phyloP scores from a whole-genome alignment of 1,139 yeast species.

The Magnusiomyces suaveolens region DNA sequence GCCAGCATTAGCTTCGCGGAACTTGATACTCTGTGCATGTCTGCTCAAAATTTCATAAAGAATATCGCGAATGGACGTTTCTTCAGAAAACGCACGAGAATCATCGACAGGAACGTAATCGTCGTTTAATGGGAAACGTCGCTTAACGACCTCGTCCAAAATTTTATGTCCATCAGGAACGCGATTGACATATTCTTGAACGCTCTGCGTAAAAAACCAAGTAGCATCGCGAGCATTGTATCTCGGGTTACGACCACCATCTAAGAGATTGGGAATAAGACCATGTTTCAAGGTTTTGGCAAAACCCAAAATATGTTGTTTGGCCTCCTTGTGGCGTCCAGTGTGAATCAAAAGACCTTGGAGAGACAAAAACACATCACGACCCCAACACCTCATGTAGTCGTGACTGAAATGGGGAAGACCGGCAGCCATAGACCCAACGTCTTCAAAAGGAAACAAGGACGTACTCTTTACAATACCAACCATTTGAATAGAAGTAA shows the following conservation, averaged over 20 bases:
- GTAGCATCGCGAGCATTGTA: slow-evolving; percentile 96
- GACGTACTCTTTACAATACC: slow-evolving; percentile 71
- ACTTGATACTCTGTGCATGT: slow-evolving; percentile 81
- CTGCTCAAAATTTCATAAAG: slow-evolving; percentile 72
- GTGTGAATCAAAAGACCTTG: slow-evolving; percentile 74
- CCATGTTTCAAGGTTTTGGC: slow-evolving; percentile 94
- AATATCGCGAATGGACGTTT: slow-evolving; percentile 61
- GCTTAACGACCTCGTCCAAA: slow-evolving; percentile 58
- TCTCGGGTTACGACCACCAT: slow-evolving; percentile 88
- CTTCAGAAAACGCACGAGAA: slow-evolving; percentile 63
- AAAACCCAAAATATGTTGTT: slow-evolving; percentile 70
- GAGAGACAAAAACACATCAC: slow-evolving; percentile 84
- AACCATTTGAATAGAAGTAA: slow-evolving; percentile 82
- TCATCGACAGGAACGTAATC: slow-evolving; percentile 61
- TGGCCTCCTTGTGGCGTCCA: slow-evolving; percentile 73
- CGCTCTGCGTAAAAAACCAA: slow-evolving; percentile 83
- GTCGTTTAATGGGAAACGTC: slow-evolving; percentile 89
- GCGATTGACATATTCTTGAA: slow-evolving; percentile 64
- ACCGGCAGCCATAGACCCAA: slow-evolving; percentile 88
- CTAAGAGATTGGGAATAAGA: slow-evolving; percentile 81
- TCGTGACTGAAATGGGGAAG: slow-evolving; percentile 85
- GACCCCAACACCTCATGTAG: slow-evolving; percentile 97
- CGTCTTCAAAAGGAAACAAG: slow-evolving; percentile 47
- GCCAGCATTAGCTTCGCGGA: slow-evolving; percentile 95
- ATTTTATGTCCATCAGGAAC: slow-evolving; percentile 65